These are phyloP conservation scores for Neopestalotiopsis sp. DNA, from an alignment of 2,329 filamentous ascomycete genomes.

Conservation along the genomic window DNA sequence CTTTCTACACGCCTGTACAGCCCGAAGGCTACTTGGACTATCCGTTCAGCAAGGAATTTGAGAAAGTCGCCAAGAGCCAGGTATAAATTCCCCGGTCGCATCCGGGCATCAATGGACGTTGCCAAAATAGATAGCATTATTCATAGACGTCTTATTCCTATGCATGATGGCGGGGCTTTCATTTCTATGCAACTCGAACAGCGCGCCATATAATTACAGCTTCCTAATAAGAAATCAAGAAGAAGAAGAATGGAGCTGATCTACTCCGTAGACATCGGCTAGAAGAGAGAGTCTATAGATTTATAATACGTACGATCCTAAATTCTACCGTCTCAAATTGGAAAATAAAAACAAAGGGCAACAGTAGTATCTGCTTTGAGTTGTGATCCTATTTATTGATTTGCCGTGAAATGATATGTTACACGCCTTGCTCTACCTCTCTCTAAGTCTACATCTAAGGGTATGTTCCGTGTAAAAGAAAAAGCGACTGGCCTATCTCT, in stretches of 20 bases:
- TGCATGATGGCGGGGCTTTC: too few species aligned
- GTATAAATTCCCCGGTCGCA: neutral
- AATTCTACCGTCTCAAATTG: too few species aligned
- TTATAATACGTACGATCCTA: too few species aligned
- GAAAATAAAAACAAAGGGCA: too few species aligned
- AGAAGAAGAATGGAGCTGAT: too few species aligned
- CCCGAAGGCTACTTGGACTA: constrained; percentile 43
- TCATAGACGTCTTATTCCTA: too few species aligned
- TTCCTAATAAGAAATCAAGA: too few species aligned
- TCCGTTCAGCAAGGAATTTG: constrained; percentile 34
- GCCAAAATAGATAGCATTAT: too few species aligned
- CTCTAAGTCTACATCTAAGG: constrained; percentile 2
- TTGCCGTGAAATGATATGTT: neutral
- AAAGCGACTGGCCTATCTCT: neutral
- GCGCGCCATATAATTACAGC: too few species aligned
- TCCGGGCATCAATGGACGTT: neutral
- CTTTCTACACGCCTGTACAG: constrained; percentile 44
- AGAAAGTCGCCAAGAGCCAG: neutral
- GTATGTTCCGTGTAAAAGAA: neutral
- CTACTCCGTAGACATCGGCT: too few species aligned
- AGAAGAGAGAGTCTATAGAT: too few species aligned
- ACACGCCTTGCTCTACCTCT: constrained; percentile 1
- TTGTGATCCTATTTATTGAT: neutral
- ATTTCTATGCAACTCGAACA: too few species aligned
- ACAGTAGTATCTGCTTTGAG: neutral